Conservation (phyloP, 2,329 filamentous ascomycete genomes). For the Tolypocladium sp. region DNA sequence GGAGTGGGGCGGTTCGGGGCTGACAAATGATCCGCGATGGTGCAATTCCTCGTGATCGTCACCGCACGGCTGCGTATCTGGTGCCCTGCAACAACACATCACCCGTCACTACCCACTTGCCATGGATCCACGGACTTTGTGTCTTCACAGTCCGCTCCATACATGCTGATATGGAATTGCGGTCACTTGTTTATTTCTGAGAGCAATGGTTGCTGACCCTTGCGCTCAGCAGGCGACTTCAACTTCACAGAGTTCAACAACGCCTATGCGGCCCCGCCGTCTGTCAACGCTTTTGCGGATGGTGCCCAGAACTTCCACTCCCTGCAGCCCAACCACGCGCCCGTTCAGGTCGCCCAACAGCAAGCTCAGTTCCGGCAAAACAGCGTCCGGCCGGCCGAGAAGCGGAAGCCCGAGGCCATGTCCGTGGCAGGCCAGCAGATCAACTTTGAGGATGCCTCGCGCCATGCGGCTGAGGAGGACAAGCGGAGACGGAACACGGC, state of each 20-base stretch:
- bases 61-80: neutral
- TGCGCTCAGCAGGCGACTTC: conserved; percentile 47
- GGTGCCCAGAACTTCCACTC: conserved; percentile 33
- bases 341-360: conserved; percentile 28
- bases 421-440: conserved; percentile 32
- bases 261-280: conserved; percentile 40
- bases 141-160: neutral
- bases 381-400: conserved; percentile 27
- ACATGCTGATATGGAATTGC: neutral
- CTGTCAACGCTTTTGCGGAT: conserved; percentile 31
- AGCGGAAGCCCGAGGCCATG: conserved; percentile 35
- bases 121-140: neutral
- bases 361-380: conserved; percentile 22
- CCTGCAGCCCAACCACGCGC: conserved; percentile 42
- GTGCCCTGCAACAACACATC: neutral
- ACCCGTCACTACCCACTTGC: neutral
- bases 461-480: conserved; percentile 74
- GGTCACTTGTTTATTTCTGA: neutral
- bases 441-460: conserved; percentile 61
- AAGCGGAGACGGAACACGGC: conserved; percentile 85
- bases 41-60: conserved; percentile 53
- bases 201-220: conserved; percentile 3
- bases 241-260: conserved; percentile 45
- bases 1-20: conserved; percentile 16
- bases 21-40: conserved; percentile 43